phyloP scores from a whole-genome alignment of 1,284 basidiomycete genomes.

The Trametes sp. region DNA sequence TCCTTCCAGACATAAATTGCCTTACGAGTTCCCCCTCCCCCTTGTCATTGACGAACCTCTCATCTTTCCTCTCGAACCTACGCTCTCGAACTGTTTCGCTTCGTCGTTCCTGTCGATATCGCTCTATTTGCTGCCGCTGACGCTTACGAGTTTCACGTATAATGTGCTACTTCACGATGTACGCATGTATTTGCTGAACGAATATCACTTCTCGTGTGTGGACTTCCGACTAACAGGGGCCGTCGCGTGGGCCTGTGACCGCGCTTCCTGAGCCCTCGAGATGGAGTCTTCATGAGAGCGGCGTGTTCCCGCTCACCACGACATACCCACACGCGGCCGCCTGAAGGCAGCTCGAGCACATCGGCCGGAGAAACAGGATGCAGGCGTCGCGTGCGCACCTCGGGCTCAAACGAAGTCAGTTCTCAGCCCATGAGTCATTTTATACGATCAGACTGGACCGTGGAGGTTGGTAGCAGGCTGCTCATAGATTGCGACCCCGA shows the following conservation, averaged over 20 bases:
- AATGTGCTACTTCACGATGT: constrained; percentile 30
- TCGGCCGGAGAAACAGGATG: neutral
- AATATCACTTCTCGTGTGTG: constrained; percentile 10
- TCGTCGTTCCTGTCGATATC: constrained; percentile 25
- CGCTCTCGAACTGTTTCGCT: constrained; percentile 24
- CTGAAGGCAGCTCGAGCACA: neutral
- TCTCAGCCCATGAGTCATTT: constrained; percentile 4
- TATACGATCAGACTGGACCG: neutral
- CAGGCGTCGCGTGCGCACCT: neutral
- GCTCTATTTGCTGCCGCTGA: constrained; percentile 19
- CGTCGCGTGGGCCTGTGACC: neutral
- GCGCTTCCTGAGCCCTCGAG: neutral
- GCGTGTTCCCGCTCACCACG: no score
- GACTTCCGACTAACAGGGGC: neutral
- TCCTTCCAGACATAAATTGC: constrained; percentile 1
- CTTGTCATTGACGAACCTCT: no score
- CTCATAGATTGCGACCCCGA: constrained; percentile 9
- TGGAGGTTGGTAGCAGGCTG: constrained; percentile 8
- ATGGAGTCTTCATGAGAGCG: no score
- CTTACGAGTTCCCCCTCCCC: no score
- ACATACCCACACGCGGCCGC: neutral
- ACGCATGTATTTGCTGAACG: constrained; percentile 23
- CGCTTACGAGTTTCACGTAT: constrained; percentile 29
- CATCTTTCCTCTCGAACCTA: constrained; percentile 5
- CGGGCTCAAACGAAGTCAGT: neutral